Conservation (phyloP, 345 rosid species). For the Pistacia integerrima region DNA sequence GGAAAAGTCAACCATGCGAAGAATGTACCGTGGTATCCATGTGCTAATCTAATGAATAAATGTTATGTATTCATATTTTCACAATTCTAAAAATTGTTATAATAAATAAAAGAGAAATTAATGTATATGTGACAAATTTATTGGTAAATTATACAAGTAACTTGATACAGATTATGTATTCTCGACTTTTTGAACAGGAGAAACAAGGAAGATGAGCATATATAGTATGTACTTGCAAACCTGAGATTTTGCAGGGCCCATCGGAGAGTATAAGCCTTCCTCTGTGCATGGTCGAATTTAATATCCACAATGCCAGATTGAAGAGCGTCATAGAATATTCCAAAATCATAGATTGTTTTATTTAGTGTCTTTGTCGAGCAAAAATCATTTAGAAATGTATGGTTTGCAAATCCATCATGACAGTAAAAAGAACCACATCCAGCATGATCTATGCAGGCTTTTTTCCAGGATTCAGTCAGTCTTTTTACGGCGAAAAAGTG, state of each 20-base stretch:
- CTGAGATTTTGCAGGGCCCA: not conserved
- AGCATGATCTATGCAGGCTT: not conserved
- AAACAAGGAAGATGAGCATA: too few relatives aligned
- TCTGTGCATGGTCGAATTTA: not conserved
- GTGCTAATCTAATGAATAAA: too few relatives aligned
- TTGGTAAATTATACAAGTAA: too few relatives aligned
- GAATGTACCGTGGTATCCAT: too few relatives aligned
- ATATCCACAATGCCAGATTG: not conserved
- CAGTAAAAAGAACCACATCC: not conserved
- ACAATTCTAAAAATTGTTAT: too few relatives aligned
- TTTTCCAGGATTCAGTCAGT: not conserved
- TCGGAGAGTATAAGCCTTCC: not conserved
- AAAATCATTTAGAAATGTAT: slow-evolving; percentile 1
- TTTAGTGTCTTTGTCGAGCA: not conserved
- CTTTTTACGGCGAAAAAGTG: slow-evolving; percentile 11
- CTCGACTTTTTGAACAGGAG: too few relatives aligned
- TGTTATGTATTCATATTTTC: too few relatives aligned
- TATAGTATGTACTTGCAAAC: not conserved
- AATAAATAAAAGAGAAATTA: too few relatives aligned
- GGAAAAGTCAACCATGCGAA: too few relatives aligned
- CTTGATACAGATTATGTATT: too few relatives aligned
- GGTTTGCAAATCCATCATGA: too few relatives aligned
- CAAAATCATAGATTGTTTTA: not conserved
- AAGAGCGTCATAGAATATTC: not conserved
- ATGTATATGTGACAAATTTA: too few relatives aligned